These are phyloP conservation scores for Porphyridium purpureum DNA, from an alignment of 23 red algal species.

Conservation along the genomic window DNA sequence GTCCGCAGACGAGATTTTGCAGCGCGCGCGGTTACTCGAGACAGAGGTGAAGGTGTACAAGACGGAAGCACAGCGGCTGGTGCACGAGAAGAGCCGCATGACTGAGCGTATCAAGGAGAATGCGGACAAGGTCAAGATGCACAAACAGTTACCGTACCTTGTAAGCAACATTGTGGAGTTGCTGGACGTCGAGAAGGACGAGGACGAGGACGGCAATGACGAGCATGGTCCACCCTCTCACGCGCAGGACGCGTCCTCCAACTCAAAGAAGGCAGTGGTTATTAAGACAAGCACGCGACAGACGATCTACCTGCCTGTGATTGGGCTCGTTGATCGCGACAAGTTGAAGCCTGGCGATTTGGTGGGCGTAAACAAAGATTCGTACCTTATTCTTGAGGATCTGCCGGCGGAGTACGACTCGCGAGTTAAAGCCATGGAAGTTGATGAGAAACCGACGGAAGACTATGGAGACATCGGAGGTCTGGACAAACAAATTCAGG, in stretches of 20 bases:
- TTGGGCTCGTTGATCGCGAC: constrained; percentile 72
- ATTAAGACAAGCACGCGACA: constrained; percentile 91
- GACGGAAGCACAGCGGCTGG: constrained; percentile 57
- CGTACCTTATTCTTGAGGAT: constrained; percentile 88
- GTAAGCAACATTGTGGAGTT: constrained; percentile 96
- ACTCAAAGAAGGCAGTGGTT: constrained; percentile 69
- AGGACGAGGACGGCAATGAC: constrained; percentile 32
- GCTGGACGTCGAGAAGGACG: constrained; percentile 64
- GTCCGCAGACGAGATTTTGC: constrained; percentile 63
- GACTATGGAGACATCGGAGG: constrained; percentile 90
- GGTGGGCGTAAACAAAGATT: constrained; percentile 98
- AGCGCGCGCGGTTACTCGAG: constrained; percentile 69
- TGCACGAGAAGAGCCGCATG: constrained; percentile 46
- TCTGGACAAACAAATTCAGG: constrained; percentile 98
- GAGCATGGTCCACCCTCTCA: constrained; percentile 70
- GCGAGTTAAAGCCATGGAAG: constrained; percentile 95
- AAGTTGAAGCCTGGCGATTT: constrained; percentile 89
- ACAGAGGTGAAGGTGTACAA: constrained; percentile 59
- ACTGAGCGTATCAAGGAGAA: constrained; percentile 87
- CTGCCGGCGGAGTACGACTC: constrained; percentile 95
- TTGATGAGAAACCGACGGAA: constrained; percentile 95
- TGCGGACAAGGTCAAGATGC: constrained; percentile 95
- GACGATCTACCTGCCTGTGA: constrained; percentile 89
- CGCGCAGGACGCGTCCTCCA: constrained; percentile 67
- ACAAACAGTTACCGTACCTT: constrained; percentile 89